Percentiles rank a stretch among this genome's conserved stretches.
Conservation (phyloP, 148 eudicot species). For the Fagopyrum tataricum region DNA sequence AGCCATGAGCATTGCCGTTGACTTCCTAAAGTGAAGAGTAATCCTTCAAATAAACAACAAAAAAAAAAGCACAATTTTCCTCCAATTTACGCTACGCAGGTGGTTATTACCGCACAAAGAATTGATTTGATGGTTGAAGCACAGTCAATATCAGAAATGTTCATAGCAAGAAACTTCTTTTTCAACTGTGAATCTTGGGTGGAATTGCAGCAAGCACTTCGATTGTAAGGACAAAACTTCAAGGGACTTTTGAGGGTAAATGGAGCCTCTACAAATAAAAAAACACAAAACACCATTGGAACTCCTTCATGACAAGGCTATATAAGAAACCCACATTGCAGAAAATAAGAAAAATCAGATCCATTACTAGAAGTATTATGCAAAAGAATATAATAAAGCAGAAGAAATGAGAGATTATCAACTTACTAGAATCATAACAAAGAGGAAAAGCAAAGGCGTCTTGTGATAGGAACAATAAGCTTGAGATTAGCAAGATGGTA, state of each 20-base stretch:
- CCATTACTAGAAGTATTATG: background rate
- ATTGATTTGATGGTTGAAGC: slow-evolving; percentile 55
- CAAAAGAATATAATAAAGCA: background rate
- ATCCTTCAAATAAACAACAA: background rate
- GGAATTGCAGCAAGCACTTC: slow-evolving; percentile 60
- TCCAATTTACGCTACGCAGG: background rate
- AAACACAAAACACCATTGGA: background rate
- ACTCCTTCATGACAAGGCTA: background rate
- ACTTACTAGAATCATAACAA: slow-evolving; percentile 10
- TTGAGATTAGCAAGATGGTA: slow-evolving; percentile 8
- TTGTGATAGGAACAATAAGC: slow-evolving; percentile 1
- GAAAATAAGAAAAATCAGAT: background rate
- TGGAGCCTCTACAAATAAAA: slow-evolving; percentile 39
- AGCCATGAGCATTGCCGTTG: background rate
- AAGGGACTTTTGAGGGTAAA: slow-evolving; percentile 28
- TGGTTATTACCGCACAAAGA: slow-evolving; percentile 61
- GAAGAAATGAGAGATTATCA: background rate
- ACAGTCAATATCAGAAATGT: slow-evolving; percentile 60
- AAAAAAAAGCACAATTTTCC: background rate
- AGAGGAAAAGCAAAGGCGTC: slow-evolving; percentile 7
- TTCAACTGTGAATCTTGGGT: slow-evolving; percentile 51
- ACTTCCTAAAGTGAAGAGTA: background rate
- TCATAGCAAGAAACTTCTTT: slow-evolving; percentile 52
- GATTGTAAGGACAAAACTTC: slow-evolving; percentile 56
- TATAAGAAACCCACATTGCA: slow-evolving; percentile 1